These are phyloP conservation scores for Colletotrichum kahawae DNA, from an alignment of 2,329 filamentous ascomycete genomes.

Conservation along the genomic window DNA sequence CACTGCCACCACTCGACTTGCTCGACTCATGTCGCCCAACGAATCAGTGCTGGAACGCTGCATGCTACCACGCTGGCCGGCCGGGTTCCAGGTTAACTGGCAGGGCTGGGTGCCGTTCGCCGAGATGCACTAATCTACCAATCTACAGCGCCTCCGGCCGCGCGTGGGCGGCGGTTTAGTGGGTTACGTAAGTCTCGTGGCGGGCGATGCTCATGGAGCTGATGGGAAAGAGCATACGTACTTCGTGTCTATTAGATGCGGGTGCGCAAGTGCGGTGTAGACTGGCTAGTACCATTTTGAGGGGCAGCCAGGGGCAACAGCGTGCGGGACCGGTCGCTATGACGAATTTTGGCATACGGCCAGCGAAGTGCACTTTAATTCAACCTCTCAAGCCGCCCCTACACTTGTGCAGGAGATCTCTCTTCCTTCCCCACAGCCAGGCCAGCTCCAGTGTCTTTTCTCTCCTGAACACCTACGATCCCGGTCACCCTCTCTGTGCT, in stretches of 20 bases:
- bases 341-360: conserved; percentile 21
- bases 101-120: not conserved
- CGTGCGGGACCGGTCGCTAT: conserved; percentile 20
- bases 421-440: conserved; percentile 19
- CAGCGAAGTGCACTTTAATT: conserved; percentile 17
- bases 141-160: not conserved
- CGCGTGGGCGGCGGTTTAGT: not conserved
- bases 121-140: conserved; percentile 8
- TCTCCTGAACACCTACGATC: conserved; percentile 12
- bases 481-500: not conserved
- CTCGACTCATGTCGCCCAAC: not conserved
- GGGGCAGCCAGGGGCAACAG: conserved; percentile 16
- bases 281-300: conserved; percentile 8
- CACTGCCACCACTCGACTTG: not conserved
- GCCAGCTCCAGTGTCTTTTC: not conserved
- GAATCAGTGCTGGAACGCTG: not conserved
- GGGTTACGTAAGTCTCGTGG: conserved; percentile 5
- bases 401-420: conserved; percentile 16
- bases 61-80: not conserved
- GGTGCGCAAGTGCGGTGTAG: conserved; percentile 19
- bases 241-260: conserved; percentile 2
- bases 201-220: not conserved
- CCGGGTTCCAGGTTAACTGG: not conserved
- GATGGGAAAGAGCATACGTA: conserved; percentile 1
- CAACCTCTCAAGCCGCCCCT: conserved; percentile 12